Percentiles rank a stretch among this genome's conserved stretches.
Conservation (phyloP, 805 yeast species). For the Teunomyces barrocoloradensis region DNA sequence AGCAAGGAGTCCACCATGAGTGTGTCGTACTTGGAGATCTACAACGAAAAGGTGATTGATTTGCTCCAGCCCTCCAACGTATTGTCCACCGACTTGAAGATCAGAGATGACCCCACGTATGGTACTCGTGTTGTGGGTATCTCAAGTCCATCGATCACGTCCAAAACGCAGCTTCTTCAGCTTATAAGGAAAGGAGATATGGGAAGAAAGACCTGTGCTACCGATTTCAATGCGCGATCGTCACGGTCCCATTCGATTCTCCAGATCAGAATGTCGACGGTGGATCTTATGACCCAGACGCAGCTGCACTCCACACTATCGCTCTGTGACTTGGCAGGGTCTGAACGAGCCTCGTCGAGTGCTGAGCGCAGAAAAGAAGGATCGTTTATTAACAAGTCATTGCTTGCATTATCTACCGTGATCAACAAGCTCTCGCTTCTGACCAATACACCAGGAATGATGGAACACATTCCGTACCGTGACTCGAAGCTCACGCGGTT, state of each 20-base stretch:
- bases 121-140: constrained; percentile 80
- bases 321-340: constrained; percentile 93
- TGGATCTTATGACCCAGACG: constrained; percentile 37
- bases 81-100: constrained; percentile 54
- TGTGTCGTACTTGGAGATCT: constrained; percentile 80
- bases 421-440: constrained; percentile 67
- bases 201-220: constrained; percentile 76
- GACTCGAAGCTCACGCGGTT: constrained; percentile 90
- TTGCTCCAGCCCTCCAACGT: constrained; percentile 43
- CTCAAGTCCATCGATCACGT: constrained; percentile 54
- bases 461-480: constrained; percentile 83
- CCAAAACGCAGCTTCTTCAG: constrained; percentile 58
- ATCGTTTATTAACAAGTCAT: constrained; percentile 84
- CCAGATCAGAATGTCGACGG: constrained; percentile 55
- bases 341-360: constrained; percentile 74
- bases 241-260: constrained; percentile 92
- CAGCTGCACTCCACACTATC: constrained; percentile 62
- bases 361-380: constrained; percentile 90
- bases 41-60: constrained; percentile 84
- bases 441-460: constrained; percentile 13
- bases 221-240: constrained; percentile 84
- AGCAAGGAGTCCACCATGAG: constrained; percentile 44
- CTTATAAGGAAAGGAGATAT: constrained; percentile 68
- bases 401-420: constrained; percentile 89
- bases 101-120: constrained; percentile 69